Conservation (phyloP, 2,329 filamentous ascomycete species). For the Diaporthe australafricana region DNA sequence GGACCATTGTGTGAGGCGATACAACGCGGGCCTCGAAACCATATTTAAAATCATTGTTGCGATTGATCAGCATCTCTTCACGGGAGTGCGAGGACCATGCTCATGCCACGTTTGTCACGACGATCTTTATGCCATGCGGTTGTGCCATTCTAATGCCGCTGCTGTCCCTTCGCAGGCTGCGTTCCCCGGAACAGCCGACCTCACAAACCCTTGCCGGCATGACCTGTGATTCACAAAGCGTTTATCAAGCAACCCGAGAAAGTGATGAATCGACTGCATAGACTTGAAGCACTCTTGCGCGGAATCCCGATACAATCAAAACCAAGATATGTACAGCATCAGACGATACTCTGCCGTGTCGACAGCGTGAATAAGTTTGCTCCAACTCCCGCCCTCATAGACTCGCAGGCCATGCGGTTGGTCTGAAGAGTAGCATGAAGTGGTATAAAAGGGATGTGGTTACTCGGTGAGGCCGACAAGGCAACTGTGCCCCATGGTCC, state of each 20-base stretch:
- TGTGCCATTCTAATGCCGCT: neutral
- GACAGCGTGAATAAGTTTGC: neutral
- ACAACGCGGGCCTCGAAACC: neutral
- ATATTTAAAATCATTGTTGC: neutral
- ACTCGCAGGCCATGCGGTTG: neutral
- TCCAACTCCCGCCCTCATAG: neutral
- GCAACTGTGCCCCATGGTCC: neutral
- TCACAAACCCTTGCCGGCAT: constrained; percentile 6
- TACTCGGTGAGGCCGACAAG: neutral
- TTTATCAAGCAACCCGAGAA: neutral
- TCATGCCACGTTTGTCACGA: constrained; percentile 2
- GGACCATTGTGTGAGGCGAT: neutral
- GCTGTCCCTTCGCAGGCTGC: neutral
- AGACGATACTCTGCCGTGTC: constrained; percentile 6
- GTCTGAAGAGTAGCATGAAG: neutral
- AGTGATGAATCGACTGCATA: constrained; percentile 8
- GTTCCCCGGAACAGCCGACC: neutral
- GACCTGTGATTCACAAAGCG: neutral
- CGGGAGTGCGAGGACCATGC: neutral
- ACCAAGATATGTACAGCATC: constrained; percentile 8
- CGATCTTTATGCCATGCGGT: neutral
- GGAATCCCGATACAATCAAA: neutral
- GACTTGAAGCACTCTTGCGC: neutral
- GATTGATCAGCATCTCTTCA: neutral
- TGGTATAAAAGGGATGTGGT: neutral